Evolutionary conservation across 495 filamentous ascomycete species (phyloP).

Genomic region (Penicillium manginii): DNA sequence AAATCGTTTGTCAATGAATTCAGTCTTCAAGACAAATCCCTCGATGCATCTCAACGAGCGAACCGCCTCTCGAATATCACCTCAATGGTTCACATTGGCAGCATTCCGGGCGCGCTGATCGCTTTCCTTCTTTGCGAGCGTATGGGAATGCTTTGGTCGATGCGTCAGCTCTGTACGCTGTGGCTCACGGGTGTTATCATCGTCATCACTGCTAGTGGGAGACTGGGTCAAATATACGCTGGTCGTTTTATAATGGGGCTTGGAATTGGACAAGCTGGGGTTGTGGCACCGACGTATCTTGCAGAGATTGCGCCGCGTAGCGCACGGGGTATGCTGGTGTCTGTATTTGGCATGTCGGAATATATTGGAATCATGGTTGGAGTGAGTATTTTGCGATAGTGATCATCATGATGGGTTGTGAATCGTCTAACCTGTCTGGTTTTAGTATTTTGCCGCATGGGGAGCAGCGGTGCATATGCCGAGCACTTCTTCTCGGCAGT

Average conservation of each 20-base stretch:
- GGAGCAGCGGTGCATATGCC: constrained; percentile 57
- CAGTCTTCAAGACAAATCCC: constrained; percentile 33
- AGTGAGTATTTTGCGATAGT: constrained; percentile 7
- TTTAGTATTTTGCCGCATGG: constrained; percentile 43
- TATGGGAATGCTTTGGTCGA: constrained; percentile 63
- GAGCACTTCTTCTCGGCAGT: constrained; percentile 46
- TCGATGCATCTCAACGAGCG: constrained; percentile 48
- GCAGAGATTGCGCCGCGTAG: constrained; percentile 60
- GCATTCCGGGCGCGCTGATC: constrained; percentile 57
- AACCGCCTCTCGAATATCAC: constrained; percentile 64
- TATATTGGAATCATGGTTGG: constrained; percentile 64
- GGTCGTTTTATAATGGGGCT: constrained; percentile 64
- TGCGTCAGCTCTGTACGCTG: constrained; percentile 56
- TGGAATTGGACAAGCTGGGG: constrained; percentile 62
- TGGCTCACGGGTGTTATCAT: constrained; percentile 63
- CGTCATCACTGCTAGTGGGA: constrained; percentile 58
- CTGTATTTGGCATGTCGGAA: constrained; percentile 62
- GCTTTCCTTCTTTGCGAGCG: constrained; percentile 64
- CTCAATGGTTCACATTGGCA: constrained; percentile 66
- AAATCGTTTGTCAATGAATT: constrained; percentile 31
- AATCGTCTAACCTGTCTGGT: neutral
- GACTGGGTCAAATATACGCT: constrained; percentile 58
- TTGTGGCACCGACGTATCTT: constrained; percentile 61
- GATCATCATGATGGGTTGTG: neutral
- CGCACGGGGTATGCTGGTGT: constrained; percentile 59